Conservation (phyloP, 2,329 filamentous ascomycete genomes). For the Aspergillus pseudonomiae region DNA sequence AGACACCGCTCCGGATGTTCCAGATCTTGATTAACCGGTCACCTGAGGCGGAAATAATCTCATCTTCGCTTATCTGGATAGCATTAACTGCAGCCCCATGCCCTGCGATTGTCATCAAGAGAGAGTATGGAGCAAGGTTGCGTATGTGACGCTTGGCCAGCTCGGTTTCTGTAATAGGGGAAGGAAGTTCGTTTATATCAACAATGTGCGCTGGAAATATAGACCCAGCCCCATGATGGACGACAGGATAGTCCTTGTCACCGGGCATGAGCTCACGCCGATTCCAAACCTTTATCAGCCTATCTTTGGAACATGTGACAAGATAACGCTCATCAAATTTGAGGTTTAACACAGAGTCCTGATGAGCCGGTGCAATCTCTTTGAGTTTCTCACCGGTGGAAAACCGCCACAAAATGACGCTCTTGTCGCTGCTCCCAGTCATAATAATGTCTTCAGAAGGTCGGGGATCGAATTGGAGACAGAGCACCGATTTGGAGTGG, state of each 20-base stretch:
- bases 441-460: conserved; percentile 90
- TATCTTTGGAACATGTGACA: conserved; percentile 97
- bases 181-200: conserved; percentile 49
- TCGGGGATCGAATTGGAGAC: conserved; percentile 89
- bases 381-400: conserved; percentile 85
- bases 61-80: conserved; percentile 82
- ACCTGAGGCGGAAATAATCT: conserved; percentile 92
- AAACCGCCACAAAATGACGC: conserved; percentile 89
- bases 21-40: conserved; percentile 93
- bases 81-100: conserved; percentile 94
- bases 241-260: conserved; percentile 49
- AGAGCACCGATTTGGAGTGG: conserved; percentile 85
- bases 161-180: conserved; percentile 45
- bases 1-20: conserved; percentile 80
- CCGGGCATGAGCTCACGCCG: conserved; percentile 63
- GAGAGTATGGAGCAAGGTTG: conserved; percentile 66
- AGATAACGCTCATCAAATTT: conserved; percentile 89
- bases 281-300: conserved; percentile 95
- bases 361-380: conserved; percentile 74
- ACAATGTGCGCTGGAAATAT: conserved; percentile 59
- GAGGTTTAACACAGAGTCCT: conserved; percentile 90
- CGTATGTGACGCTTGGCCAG: conserved; percentile 46
- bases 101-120: conserved; percentile 78
- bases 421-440: conserved; percentile 89
- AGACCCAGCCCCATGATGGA: conserved; percentile 46